Conservation (phyloP, 192 early-diverging fungal species). For the Linnemannia schmuckeri region DNA sequence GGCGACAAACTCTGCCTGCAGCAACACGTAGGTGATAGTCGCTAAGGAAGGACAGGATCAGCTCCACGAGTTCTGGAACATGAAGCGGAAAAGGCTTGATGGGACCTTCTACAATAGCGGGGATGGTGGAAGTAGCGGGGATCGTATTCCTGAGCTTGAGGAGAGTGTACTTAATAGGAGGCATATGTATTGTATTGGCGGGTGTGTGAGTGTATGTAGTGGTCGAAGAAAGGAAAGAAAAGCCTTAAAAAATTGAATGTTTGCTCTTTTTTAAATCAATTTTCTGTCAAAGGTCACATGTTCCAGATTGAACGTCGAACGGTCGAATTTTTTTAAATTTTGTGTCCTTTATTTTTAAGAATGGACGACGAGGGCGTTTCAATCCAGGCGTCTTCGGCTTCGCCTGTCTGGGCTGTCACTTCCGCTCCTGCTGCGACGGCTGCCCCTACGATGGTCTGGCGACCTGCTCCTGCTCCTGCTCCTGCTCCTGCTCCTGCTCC, state of each 20-base stretch:
- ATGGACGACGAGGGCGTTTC: background rate
- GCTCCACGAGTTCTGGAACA: background rate
- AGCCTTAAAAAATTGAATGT: too few relatives aligned
- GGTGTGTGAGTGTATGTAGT: background rate
- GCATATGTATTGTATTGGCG: background rate
- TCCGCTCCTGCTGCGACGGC: conserved; percentile 17
- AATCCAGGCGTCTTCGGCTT: conserved; percentile 11
- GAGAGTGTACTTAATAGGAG: background rate
- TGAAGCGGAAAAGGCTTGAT: background rate
- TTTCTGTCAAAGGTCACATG: background rate
- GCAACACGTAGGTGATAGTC: background rate
- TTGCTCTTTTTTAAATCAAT: too few relatives aligned
- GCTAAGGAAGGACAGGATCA: background rate
- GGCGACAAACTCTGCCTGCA: background rate
- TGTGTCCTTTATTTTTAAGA: background rate
- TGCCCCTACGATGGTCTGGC: background rate
- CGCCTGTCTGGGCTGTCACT: conserved; percentile 29
- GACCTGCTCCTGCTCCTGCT: conserved; percentile 10
- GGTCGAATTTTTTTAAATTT: background rate
- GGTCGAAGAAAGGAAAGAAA: background rate
- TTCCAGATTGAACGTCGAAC: too few relatives aligned
- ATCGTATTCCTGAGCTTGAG: background rate
- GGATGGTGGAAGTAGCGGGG: background rate
- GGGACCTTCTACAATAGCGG: background rate
- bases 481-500: conserved; percentile 21